phyloP scores from a whole-genome alignment of 768 basidiomycete species.

The Clathrus columnatus region DNA sequence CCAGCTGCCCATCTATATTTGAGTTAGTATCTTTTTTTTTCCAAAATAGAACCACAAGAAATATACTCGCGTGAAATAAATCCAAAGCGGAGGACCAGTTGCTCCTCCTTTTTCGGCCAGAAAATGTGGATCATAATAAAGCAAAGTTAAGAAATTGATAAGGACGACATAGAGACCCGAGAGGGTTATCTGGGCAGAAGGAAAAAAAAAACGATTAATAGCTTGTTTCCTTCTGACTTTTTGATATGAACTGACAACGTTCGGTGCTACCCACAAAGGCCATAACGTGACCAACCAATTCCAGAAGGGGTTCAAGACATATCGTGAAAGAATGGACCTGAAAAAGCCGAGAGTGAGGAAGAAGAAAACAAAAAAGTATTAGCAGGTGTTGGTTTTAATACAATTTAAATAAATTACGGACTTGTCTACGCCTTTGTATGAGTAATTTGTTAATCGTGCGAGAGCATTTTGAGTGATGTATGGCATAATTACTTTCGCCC shows the following conservation, averaged over 20 bases:
- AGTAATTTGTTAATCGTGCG: slow-evolving; percentile 65
- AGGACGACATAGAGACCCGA: slow-evolving; percentile 75
- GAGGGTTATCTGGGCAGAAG: slow-evolving; percentile 73
- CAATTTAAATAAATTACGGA: slow-evolving; percentile 25
- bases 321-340: slow-evolving; percentile 70
- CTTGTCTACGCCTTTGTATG: slow-evolving; percentile 80
- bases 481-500: slow-evolving; percentile 44
- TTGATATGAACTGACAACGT: slow-evolving; percentile 51
- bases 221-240: neutral
- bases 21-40: slow-evolving; percentile 1
- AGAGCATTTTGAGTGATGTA: slow-evolving; percentile 63
- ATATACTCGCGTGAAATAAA: slow-evolving; percentile 77
- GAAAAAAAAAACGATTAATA: neutral
- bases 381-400: neutral
- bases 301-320: slow-evolving; percentile 82
- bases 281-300: slow-evolving; percentile 85
- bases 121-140: slow-evolving; percentile 78
- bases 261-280: slow-evolving; percentile 80
- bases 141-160: slow-evolving; percentile 73
- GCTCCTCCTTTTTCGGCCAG: slow-evolving; percentile 57
- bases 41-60: slow-evolving; percentile 1
- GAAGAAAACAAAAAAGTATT: slow-evolving; percentile 6
- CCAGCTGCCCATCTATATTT: slow-evolving; percentile 70
- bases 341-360: neutral
- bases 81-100: slow-evolving; percentile 65